Percentiles rank a stretch among this genome's conserved stretches.
These are phyloP conservation scores for Arthrobotrys sinensis DNA, from an alignment of 2,329 filamentous ascomycete species.

Conservation along the genomic window DNA sequence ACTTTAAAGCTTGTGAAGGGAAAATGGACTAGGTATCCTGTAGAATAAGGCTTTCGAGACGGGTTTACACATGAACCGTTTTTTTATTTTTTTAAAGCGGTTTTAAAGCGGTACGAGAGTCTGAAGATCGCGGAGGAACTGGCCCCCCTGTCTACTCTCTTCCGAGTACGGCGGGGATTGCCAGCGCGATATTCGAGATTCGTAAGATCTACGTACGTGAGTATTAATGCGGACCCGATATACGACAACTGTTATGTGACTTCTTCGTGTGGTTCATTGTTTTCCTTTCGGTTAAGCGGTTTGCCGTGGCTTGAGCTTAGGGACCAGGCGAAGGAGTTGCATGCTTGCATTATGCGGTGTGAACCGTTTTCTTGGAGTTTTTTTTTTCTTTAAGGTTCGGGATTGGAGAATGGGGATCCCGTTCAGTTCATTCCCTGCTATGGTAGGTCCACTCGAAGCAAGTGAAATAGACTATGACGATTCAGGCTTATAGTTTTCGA, in stretches of 20 bases:
- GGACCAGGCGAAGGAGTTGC: not conserved
- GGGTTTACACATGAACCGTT: slow-evolving; percentile 25
- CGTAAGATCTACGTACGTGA: slow-evolving; percentile 25
- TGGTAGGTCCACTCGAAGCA: slow-evolving; percentile 50
- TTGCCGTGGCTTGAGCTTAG: slow-evolving; percentile 33
- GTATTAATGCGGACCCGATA: slow-evolving; percentile 8
- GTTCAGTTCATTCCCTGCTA: slow-evolving; percentile 11
- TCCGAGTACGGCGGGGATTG: slow-evolving; percentile 29
- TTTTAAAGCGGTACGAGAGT: not conserved
- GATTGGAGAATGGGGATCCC: slow-evolving; percentile 20
- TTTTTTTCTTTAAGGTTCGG: slow-evolving; percentile 36
- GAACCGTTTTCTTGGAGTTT: slow-evolving; percentile 32
- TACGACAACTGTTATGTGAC: slow-evolving; percentile 16
- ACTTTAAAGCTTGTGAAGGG: slow-evolving; percentile 2
- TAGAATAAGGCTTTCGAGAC: slow-evolving; percentile 12
- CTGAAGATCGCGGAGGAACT: slow-evolving; percentile 20
- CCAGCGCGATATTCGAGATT: slow-evolving; percentile 19
- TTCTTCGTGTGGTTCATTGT: slow-evolving; percentile 2
- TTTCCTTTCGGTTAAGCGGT: slow-evolving; percentile 47
- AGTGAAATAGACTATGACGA: slow-evolving; percentile 34
- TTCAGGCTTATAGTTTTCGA: not conserved
- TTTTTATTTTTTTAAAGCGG: not conserved
- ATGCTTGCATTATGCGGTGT: slow-evolving; percentile 40
- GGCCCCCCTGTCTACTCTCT: slow-evolving; percentile 6
- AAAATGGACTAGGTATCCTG: not conserved